Conservation (phyloP, 768 basidiomycete genomes). For the Termitomyces sp. region DNA sequence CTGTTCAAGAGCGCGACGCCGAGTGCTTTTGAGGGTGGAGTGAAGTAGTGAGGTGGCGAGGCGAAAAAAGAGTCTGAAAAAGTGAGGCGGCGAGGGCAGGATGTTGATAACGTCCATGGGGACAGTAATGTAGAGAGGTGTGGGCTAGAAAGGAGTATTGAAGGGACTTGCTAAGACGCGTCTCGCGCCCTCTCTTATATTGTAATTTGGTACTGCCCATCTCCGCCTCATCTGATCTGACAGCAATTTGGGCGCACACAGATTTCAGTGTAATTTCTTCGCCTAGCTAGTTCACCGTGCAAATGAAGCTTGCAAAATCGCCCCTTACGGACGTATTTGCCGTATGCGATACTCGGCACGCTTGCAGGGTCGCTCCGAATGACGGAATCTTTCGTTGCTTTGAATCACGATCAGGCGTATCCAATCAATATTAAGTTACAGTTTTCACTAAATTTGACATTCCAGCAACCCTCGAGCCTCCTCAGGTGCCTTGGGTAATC, state of each 20-base stretch:
- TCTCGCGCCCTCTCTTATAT: slow-evolving; percentile 13
- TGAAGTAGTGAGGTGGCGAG: slow-evolving; percentile 41
- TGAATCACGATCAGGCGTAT: slow-evolving; percentile 16
- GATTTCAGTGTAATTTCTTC: slow-evolving; percentile 6
- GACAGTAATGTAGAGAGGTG: slow-evolving; percentile 1
- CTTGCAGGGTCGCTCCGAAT: slow-evolving; percentile 18
- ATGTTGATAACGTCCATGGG: slow-evolving; percentile 37
- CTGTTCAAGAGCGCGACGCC: slow-evolving; percentile 24
- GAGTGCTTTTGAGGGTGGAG: slow-evolving; percentile 31
- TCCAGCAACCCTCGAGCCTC: neutral
- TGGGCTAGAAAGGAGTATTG: neutral
- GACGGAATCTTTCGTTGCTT: slow-evolving; percentile 25
- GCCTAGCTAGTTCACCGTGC: slow-evolving; percentile 12
- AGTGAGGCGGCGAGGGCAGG: slow-evolving; percentile 47
- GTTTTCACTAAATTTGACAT: slow-evolving; percentile 13
- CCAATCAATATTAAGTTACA: slow-evolving; percentile 7
- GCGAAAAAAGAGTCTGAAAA: slow-evolving; percentile 42
- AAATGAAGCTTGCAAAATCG: slow-evolving; percentile 7
- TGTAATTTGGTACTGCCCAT: slow-evolving; percentile 6
- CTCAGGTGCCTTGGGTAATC: slow-evolving; percentile 1
- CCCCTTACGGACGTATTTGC: slow-evolving; percentile 20
- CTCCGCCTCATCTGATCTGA: slow-evolving; percentile 17
- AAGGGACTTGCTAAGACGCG: slow-evolving; percentile 4
- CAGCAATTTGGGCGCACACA: slow-evolving; percentile 10
- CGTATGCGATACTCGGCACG: slow-evolving; percentile 13